Evolutionary conservation across 148 eudicot genomes (phyloP), one percentile per base, ranked within the genome.

Genomic region (Arctostaphylos glauca): DNA sequence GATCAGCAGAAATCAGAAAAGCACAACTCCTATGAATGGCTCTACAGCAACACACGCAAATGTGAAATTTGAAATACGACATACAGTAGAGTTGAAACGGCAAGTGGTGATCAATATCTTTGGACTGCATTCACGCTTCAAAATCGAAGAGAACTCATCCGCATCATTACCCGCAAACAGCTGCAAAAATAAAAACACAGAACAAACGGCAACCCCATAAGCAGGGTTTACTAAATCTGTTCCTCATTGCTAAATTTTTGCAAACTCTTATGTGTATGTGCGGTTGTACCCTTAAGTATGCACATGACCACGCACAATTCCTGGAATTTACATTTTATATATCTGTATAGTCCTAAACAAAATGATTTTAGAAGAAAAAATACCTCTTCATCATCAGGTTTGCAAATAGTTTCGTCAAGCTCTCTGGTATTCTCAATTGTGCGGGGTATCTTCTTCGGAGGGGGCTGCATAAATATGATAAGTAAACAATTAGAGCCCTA

Each of bases 331-430:
- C 38, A 31, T 31, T 31, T 0, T 31, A 31, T 31, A 31, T 31
- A 31, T 31, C 38, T 31, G 0, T 31, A 31, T 31, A 31, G 38
- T 31, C 38, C 38, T 31, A 31, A 31, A 50, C 6, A 25, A 56
- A 47, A 10, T 15, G 9, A 31, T 0, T n/a, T 0, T 8, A 46
- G 3, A 46, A 2, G 9, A 73, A 44, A 73, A 46, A 53, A 18
- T n/a, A 92, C 98, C 98, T 95, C 98, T 72, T 96, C 98, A 81
- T 96, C 98, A 77, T 92, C 98, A 67, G 97, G 97, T 87, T 84
- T 88, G 87, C 98, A 94, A 59, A 94, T 88, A 43, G 98, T 96
- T 84, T 96, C 98, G 84, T 96, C 98, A 1, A 83, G 77, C 85
- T 94, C 98, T 84, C 98, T 90, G 1, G 98, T 91, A 80, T 93